Conservation (phyloP, 2,329 filamentous ascomycete genomes). For the Ophiobolus disseminans region DNA sequence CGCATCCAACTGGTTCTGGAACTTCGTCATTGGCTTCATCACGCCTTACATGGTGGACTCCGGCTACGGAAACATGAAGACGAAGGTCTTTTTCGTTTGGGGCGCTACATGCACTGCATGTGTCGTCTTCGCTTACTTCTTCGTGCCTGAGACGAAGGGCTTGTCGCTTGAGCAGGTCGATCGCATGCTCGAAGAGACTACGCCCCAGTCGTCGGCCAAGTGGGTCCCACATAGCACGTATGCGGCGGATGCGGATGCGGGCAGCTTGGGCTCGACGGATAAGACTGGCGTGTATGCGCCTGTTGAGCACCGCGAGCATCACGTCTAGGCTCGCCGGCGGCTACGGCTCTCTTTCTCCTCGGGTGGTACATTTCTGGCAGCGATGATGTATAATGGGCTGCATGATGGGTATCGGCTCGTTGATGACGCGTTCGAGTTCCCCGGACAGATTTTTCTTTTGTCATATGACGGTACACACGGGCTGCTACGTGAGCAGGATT, state of each 20-base stretch:
- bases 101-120: slow-evolving; percentile 59
- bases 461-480: too few species aligned
- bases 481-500: too few species aligned
- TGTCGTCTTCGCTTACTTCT: slow-evolving; percentile 72
- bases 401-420: too few species aligned
- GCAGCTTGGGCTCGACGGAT: slow-evolving; percentile 10
- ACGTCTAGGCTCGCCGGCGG: background rate
- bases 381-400: too few species aligned
- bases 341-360: too few species aligned
- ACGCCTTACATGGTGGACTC: slow-evolving; percentile 75
- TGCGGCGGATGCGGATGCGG: slow-evolving; percentile 46
- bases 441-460: too few species aligned
- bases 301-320: background rate
- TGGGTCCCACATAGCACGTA: slow-evolving; percentile 76
- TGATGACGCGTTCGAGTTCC: too few species aligned
- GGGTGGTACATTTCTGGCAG: too few species aligned
- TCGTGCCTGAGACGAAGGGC: slow-evolving; percentile 81
- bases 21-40: slow-evolving; percentile 62
- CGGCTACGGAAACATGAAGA: slow-evolving; percentile 69
- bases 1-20: slow-evolving; percentile 92
- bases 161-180: slow-evolving; percentile 80
- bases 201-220: slow-evolving; percentile 73
- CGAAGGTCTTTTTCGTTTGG: slow-evolving; percentile 64
- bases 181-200: slow-evolving; percentile 85
- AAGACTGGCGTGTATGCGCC: slow-evolving; percentile 5